Evolutionary conservation across 768 basidiomycete genomes (phyloP), one percentile per base, ranked within the genome.

Genomic region (Termitomyces bulborhizus): DNA sequence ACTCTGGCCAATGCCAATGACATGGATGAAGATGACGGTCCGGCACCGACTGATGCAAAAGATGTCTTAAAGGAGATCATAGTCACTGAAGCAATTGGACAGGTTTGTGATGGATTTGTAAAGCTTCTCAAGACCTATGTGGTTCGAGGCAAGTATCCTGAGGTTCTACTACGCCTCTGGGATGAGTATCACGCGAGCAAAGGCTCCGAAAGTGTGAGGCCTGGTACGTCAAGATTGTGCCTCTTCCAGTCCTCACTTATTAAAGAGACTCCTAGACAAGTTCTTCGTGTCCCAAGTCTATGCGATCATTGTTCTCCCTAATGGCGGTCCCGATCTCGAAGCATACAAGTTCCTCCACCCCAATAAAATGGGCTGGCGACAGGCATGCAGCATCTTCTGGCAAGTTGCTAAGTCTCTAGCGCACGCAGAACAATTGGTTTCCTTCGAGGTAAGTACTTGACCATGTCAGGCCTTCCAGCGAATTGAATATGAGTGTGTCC

Each of bases 301-400:
- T 68, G 88, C 86, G 3, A 85, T 99, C 62, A 87, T 99, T 55
- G 85, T 97, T 16, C 77, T 98, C 47, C 86, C 89, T 0, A 90
- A 98, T 64, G 93, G 88, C 21, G 97, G 97, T 0, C 80, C 83
- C 2, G 97, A 98, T 68, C 76, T 99, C 32, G 97, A 99, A 67
- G 78, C 86, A 5, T 95, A 88, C 70, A 76, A 74, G 15, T 94
- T 98, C 67, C 61, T 69, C 4, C 73, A 75, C 40, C 63, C 78
- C 4, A 66, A 70, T 29, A 87, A 82, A 69, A 71, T 64, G 21
- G 88, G 79, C 4, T 98, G 96, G 96, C 76, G 77, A 26, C 88
- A 98, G 69, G 93, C 95, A 6, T 86, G 83, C 60, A 88, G 86
- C 55, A 69, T 98, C 26, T 93, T 98, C 69, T 94, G 90, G 89